Evolutionary conservation across 768 basidiomycete genomes (phyloP), one percentile per base, ranked within the genome.

Genomic region (Mycena rebaudengoi): DNA sequence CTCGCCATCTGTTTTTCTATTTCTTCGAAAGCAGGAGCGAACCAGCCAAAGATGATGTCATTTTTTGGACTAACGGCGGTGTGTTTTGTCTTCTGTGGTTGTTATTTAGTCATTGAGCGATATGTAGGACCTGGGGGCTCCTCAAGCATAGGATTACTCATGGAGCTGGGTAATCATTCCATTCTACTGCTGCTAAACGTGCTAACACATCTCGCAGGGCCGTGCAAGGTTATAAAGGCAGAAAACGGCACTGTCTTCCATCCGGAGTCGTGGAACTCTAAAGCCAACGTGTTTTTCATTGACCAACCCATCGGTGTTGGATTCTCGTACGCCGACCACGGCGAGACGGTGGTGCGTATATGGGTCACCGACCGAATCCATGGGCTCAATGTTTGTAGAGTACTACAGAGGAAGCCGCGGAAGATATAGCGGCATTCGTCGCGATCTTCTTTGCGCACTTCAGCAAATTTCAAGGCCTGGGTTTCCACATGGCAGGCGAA

Each of bases 381-480:
- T 79, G 79, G 2, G 78, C 81, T 40, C 49, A 0, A 40, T 18
- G 0, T n/a, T n/a, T n/a, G 30, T 46, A 85, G 82, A 78, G 77
- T 50, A 85, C 80, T 13, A 85, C 85, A 0, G 80, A 83, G 66
- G 82, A 85, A 43, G 85, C 84, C 13, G 83, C 85, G 0, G 74
- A 78, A 40, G 86, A 88, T 58, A 80, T 88, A 18, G 83, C 85
- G 5, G 82, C 85, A 0, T 87, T 88, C 62, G 73, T 87, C 0
- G 76, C 79, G 8, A 82, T 88, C 52, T 87, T 88, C 73, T 86
- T 87, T 49, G 85, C 86, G 60, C 77, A 80, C 28, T 87, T 87
- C 70, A 74, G 68, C 21, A 74, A 82, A 57, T 85, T 88, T 76
- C 79, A 84, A 64, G 85, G 85, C 2, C 75, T 85, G 1, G 64